These are phyloP conservation scores for Colletotrichum australisinense DNA, from an alignment of 2,329 filamentous ascomycete species.

Conservation along the genomic window DNA sequence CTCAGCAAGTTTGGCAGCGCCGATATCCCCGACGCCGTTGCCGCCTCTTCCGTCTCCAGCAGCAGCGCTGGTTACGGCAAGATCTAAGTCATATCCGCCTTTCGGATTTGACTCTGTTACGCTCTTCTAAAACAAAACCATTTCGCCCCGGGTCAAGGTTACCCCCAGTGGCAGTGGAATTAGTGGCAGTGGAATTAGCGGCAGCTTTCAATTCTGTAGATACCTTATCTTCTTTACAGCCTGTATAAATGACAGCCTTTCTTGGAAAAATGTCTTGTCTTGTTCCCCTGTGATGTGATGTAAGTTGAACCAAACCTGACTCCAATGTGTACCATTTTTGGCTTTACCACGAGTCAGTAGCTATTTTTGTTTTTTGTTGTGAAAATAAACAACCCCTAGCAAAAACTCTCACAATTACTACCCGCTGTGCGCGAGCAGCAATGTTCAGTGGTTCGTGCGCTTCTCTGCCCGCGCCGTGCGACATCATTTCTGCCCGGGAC, in stretches of 20 bases:
- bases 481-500: too few species aligned
- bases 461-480: neutral
- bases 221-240: neutral
- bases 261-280: neutral
- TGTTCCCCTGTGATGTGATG: neutral
- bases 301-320: neutral
- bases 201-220: neutral
- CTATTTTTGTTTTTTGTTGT: neutral
- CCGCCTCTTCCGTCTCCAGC: slow-evolving; percentile 46
- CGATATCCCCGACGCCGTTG: slow-evolving; percentile 44
- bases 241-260: neutral
- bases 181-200: neutral
- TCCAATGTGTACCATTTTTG: too few species aligned
- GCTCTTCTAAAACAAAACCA: neutral
- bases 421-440: neutral
- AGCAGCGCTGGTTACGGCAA: slow-evolving; percentile 59
- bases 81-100: slow-evolving; percentile 42
- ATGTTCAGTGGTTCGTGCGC: neutral
- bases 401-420: neutral
- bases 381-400: neutral
- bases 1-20: slow-evolving; percentile 62
- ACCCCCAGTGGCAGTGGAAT: neutral
- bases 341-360: neutral
- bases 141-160: neutral
- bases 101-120: neutral